Conservation (phyloP, 2,329 filamentous ascomycete species). For the Stagonosporopsis vannaccii region DNA sequence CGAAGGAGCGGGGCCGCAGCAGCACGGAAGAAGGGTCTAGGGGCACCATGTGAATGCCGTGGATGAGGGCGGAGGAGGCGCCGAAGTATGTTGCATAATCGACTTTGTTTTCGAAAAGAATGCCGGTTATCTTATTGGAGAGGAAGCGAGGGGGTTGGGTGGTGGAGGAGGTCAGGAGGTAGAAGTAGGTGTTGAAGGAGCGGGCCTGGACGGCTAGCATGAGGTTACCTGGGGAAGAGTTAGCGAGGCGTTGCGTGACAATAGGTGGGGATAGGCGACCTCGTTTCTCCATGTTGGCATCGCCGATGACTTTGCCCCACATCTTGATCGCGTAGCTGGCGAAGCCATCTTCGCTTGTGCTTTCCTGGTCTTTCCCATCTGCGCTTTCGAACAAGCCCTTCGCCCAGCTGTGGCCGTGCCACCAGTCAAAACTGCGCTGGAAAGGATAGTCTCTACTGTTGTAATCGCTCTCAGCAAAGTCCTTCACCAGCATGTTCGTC, state of each 20-base stretch:
- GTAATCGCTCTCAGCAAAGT: constrained; percentile 81
- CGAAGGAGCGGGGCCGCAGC: constrained; percentile 72
- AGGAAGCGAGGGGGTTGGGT: constrained; percentile 79
- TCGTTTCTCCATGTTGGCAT: constrained; percentile 79
- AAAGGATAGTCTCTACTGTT: constrained; percentile 72
- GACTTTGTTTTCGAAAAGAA: constrained; percentile 92
- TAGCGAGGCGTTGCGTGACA: neutral
- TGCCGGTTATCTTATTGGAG: constrained; percentile 74
- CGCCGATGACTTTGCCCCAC: constrained; percentile 84
- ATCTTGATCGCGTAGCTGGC: constrained; percentile 88
- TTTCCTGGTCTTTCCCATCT: constrained; percentile 87
- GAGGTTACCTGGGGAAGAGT: constrained; percentile 66
- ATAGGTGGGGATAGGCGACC: constrained; percentile 16
- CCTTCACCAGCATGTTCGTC: constrained; percentile 84
- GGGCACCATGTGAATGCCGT: constrained; percentile 85
- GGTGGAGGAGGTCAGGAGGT: constrained; percentile 74
- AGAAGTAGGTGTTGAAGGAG: constrained; percentile 79
- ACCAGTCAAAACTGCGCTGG: constrained; percentile 90
- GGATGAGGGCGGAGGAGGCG: constrained; percentile 67
- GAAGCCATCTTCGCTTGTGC: constrained; percentile 89
- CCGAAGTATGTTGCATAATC: constrained; percentile 91
- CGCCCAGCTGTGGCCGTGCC: constrained; percentile 92
- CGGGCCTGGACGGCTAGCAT: constrained; percentile 82
- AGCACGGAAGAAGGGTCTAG: constrained; percentile 72
- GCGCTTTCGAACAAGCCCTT: constrained; percentile 74